A percentile compares a stretch with the other conserved stretches of the same genome.
Evolutionary conservation across 2,329 filamentous ascomycete genomes (phyloP).

Genomic region (Microdochium bolleyi): DNA sequence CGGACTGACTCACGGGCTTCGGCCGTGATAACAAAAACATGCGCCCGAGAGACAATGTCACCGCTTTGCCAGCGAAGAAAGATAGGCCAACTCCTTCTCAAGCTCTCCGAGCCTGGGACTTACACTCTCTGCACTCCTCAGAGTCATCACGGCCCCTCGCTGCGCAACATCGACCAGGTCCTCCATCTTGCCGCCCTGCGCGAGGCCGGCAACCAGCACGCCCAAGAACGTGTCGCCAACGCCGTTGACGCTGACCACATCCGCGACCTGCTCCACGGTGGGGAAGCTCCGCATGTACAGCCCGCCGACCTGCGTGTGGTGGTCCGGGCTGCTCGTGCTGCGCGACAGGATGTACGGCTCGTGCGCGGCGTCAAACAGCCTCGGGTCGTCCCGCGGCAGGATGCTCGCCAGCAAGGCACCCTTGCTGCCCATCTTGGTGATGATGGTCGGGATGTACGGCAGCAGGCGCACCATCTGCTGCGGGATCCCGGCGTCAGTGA

Average conservation of each 20-base stretch:
- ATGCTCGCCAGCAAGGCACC: slow-evolving; percentile 73
- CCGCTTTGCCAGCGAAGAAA: neutral
- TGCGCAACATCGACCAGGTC: slow-evolving; percentile 74
- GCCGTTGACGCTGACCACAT: slow-evolving; percentile 86
- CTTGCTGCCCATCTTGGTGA: slow-evolving; percentile 72
- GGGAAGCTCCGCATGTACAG: slow-evolving; percentile 75
- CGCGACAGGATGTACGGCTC: slow-evolving; percentile 67
- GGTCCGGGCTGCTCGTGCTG: slow-evolving; percentile 39
- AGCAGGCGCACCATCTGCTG: slow-evolving; percentile 78
- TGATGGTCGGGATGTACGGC: slow-evolving; percentile 76
- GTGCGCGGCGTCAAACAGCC: slow-evolving; percentile 53
- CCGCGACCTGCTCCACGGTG: slow-evolving; percentile 54
- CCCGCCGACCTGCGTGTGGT: slow-evolving; percentile 48
- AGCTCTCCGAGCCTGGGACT: slow-evolving; percentile 41
- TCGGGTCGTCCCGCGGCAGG: slow-evolving; percentile 57
- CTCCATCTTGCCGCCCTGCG: slow-evolving; percentile 45
- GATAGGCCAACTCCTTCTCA: slow-evolving; percentile 30
- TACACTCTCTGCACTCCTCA: slow-evolving; percentile 70
- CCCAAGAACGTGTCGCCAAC: slow-evolving; percentile 90
- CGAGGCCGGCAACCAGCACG: slow-evolving; percentile 71
- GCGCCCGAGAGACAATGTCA: too few relatives aligned
- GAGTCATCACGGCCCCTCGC: slow-evolving; percentile 67
- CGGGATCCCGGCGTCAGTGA: slow-evolving; percentile 76
- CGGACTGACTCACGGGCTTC: too few relatives aligned
- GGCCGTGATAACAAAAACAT: neutral